These are phyloP conservation scores for Sorghum bicolor DNA, from an alignment of 176 grass and related monocot species.

Conservation along the genomic window DNA sequence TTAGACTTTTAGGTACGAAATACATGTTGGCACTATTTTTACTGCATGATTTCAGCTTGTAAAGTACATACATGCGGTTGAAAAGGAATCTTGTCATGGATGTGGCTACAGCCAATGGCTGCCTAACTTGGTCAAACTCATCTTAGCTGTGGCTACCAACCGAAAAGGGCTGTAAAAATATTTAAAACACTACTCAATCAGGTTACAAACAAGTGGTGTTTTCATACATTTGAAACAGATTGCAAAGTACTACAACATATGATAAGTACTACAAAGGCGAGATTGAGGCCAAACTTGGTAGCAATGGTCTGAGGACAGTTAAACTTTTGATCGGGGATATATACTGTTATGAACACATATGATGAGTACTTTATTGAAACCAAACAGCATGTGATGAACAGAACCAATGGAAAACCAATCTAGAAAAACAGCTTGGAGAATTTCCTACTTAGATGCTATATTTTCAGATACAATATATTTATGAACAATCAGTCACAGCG, in stretches of 20 bases:
- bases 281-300: not conserved
- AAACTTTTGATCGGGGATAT: no score
- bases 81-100: no score
- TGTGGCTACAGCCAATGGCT: no score
- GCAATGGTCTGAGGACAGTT: not conserved
- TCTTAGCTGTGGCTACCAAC: no score
- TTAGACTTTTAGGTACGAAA: not conserved
- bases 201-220: not conserved
- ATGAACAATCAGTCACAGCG: not conserved
- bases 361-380: not conserved
- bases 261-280: not conserved
- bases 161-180: not conserved
- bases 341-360: not conserved
- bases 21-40: not conserved
- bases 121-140: conserved; percentile 28
- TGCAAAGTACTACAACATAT: not conserved
- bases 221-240: not conserved
- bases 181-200: not conserved
- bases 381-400: not conserved
- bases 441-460: not conserved
- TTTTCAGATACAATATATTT: not conserved
- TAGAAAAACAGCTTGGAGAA: not conserved
- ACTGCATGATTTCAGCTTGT: not conserved
- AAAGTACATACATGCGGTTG: not conserved
- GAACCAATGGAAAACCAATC: not conserved